Base-by-base conservation (phyloP, 192 early-diverging fungal genomes). In the Mortierella antarctica region DNA sequence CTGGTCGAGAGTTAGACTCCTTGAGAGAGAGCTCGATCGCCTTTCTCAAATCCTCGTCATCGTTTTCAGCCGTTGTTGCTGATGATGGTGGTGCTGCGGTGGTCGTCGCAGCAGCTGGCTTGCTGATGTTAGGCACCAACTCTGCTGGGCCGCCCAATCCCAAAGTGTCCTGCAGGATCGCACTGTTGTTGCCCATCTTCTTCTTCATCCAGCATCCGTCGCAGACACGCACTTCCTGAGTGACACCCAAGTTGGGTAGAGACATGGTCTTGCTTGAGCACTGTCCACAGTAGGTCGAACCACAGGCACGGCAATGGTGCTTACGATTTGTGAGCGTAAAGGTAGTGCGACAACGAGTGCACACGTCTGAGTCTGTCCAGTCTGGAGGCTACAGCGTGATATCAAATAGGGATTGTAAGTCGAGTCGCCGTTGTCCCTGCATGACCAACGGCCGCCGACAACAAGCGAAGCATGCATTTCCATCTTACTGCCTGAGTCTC, bases 261-360 rank as follows among this genome's bases (percentile, higher is more conserved):
- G 96, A 77, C 55, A 93, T 84, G 7, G 75, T 92, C 84, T 97
- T 98, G 47, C 94, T 92, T 10, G 96, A 99, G 82, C 98, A 99
- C 58, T 94, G 87, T 20, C 93, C 89, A 84, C 97, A 98, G 71
- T 94, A 99, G 18, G 95, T 96, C 46, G 92, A 84, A 15, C 98
- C 98, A 81, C 98, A 99, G 72, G 97, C 94, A 78, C 98, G 93
- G 73, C 98, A 99, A 84, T 99, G 98, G 82, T 99, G 98, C 82
- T 99, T 98, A 65, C 98, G 90, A 82, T 97, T 99, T 49, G 96
- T 95, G 5, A 96, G 86, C 17, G 97, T 98, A 71, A 99, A 99
- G 10, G 85, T 71, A 2, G 95, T 94, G 60, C 98, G 89, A 82
- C 98, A 99, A 53, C 98, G 91, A 86, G 92, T 93, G 83, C 98